phyloP scores from a whole-genome alignment of 495 filamentous ascomycete genomes.

The Penicillium steckii region DNA sequence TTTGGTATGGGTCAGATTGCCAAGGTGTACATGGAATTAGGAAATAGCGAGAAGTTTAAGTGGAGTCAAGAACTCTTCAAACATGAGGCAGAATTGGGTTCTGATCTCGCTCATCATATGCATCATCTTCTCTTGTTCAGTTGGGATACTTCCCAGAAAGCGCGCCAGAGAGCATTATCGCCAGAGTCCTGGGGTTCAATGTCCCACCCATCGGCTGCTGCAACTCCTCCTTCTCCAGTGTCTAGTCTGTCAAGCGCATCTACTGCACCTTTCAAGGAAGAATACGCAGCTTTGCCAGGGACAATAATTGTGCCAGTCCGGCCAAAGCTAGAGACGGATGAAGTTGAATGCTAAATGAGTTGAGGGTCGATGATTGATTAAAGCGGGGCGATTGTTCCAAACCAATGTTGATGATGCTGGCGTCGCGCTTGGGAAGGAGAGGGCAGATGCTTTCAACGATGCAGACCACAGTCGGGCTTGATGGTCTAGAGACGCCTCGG shows the following conservation, averaged over 20 bases:
- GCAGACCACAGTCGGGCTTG: no score
- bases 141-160: not conserved
- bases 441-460: no score
- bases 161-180: not conserved
- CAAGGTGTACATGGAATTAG: conserved; percentile 11
- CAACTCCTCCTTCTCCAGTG: not conserved
- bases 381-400: no score
- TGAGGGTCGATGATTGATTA: no score
- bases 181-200: not conserved
- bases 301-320: not conserved
- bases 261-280: not conserved
- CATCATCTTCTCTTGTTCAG: not conserved
- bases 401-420: not conserved
- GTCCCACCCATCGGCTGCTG: not conserved
- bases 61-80: not conserved
- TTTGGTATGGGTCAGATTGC: conserved; percentile 4
- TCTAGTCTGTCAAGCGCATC: not conserved
- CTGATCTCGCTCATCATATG: not conserved
- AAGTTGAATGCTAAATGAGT: not conserved
- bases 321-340: not conserved
- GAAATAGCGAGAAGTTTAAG: not conserved
- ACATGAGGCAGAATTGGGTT: not conserved
- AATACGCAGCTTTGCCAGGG: not conserved
- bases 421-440: not conserved
- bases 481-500: no score